Base-by-base conservation (phyloP, 2,329 filamentous ascomycete genomes). In the Colletotrichum australisinense region DNA sequence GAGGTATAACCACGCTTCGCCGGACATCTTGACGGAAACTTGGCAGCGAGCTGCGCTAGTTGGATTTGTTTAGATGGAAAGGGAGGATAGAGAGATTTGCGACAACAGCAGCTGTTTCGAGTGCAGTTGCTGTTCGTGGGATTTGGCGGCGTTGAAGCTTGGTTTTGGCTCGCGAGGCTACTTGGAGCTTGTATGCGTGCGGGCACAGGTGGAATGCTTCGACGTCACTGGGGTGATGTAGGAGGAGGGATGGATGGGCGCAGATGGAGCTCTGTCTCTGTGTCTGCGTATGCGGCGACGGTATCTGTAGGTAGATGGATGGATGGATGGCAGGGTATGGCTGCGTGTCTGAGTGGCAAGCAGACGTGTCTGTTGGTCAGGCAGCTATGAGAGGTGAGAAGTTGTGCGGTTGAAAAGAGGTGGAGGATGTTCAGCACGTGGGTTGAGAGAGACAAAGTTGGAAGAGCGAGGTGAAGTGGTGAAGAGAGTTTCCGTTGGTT, bases 1-100 rank as follows among this genome's bases (percentile, higher is more conserved):
- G 80, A 99, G 92, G 88, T 97, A 99, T 84, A 99, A 89, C 97
- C 97, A 98, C 84, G 95, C 95, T 91, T 98, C 95, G 85, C 95
- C 95, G 81, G 95, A 98, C 95, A 98, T 98, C 77, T 80, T 87
- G 81, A 76, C 75, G 69, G 75, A 72, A 72, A 75, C 42, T 49
- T 46, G 56, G 71, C 67, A 66, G 56, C 62, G 56, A 66, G 60
- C 55, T 66, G 71, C 67, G 62, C 67, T 72, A 63, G 59, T 28
- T 69, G 63, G 35, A 57, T 60, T 42, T n/a, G 59, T 35, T 46
- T 55, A 63, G 56, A 35, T 55, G 60, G 57, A 22, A 28, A 55
- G 57, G 56, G 67, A 67, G 64, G 35, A 28, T 19, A 35, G 12
- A 35, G 53, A 38, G 22, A 32, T 24, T 11, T 12, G 49, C 46